Conservation (phyloP, 225 moss, liverwort and hornwort genomes). For the Marchantia polymorpha region DNA sequence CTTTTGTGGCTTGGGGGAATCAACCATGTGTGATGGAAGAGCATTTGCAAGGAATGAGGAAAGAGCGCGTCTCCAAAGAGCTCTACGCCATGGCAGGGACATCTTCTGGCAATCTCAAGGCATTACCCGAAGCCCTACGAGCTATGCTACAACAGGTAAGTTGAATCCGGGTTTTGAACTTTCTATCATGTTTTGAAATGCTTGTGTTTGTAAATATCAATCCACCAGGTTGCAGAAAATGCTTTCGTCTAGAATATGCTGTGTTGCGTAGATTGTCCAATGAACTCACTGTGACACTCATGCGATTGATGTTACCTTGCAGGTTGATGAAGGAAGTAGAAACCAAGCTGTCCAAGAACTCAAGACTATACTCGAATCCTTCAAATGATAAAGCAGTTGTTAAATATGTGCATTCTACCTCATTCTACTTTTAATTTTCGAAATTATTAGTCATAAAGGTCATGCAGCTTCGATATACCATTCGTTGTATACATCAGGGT, state of each 20-base stretch:
- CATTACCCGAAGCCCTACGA: constrained; percentile 67
- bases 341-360: constrained; percentile 35
- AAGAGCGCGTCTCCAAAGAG: constrained; percentile 55
- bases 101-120: constrained; percentile 61
- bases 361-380: constrained; percentile 24
- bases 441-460: background rate
- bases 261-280: no score
- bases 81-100: constrained; percentile 50
- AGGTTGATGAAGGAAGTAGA: constrained; percentile 42
- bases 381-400: constrained; percentile 18
- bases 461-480: constrained; percentile 1
- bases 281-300: no score
- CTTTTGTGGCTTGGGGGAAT: constrained; percentile 61
- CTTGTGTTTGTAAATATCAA: background rate
- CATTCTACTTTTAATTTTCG: background rate
- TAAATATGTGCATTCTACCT: constrained; percentile 5
- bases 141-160: constrained; percentile 67
- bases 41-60: constrained; percentile 49
- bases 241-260: no score
- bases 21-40: constrained; percentile 54
- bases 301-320: constrained; percentile 1
- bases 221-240: background rate
- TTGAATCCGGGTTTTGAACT: background rate
- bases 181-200: no score
- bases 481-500: background rate